Conservation (phyloP, 176 grass and related monocot species). For the Avena sativa region DNA sequence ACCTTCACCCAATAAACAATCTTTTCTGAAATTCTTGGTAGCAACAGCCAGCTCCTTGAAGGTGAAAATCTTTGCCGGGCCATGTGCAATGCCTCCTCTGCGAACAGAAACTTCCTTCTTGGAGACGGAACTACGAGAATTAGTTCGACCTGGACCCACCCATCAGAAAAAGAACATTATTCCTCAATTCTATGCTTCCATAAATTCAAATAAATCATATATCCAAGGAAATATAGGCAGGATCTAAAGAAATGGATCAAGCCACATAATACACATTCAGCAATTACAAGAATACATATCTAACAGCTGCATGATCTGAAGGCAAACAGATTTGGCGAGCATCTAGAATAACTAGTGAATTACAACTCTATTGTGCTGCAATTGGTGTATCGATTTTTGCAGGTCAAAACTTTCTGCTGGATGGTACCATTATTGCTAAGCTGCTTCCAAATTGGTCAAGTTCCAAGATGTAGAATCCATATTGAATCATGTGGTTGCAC, state of each 20-base stretch:
- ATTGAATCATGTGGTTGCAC: not conserved
- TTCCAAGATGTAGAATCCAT: not conserved
- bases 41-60: slow-evolving; percentile 81
- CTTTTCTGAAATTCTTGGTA: slow-evolving; percentile 81
- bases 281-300: not conserved
- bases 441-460: not conserved
- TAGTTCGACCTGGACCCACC: slow-evolving; percentile 45
- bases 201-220: slow-evolving; percentile 23
- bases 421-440: not conserved
- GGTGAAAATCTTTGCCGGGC: slow-evolving; percentile 76
- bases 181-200: slow-evolving; percentile 17
- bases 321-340: not conserved
- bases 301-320: slow-evolving; percentile 25
- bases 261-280: not conserved
- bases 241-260: not conserved
- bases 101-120: slow-evolving; percentile 66
- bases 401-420: not conserved
- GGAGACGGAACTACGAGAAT: slow-evolving; percentile 46
- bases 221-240: not conserved
- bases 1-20: slow-evolving; percentile 87
- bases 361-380: slow-evolving; percentile 3
- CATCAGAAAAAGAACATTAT: slow-evolving; percentile 36
- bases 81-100: slow-evolving; percentile 57
- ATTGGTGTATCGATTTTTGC: not conserved
- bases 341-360: not conserved